Evolutionary conservation across 345 rosid species (phyloP), one percentile per base, ranked within the genome.

Genomic region (Garcia nutans): DNA sequence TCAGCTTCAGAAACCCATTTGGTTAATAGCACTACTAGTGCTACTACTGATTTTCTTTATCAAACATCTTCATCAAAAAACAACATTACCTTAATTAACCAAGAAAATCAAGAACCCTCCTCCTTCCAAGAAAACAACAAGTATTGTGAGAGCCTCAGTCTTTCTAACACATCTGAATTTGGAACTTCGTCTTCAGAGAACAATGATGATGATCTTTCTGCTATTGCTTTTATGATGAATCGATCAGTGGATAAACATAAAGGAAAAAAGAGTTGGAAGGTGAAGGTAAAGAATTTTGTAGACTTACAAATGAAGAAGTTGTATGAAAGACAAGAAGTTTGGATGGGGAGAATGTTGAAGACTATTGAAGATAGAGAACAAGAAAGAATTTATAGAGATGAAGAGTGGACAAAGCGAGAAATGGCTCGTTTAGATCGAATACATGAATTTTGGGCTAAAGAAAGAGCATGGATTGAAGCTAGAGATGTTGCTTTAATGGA

Each of bases 281-380:
- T 31, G 12, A 85, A 88, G 75, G 91, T 89, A 63, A 84, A 82
- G 82, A 79, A 71, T 12, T 85, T 85, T 11, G 84, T 89, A 50
- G 87, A 81, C 58, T 75, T 71, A 7, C 77, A 84, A 41, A 80
- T 88, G 89, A 81, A 73, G 82, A 86, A 74, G 77, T 9, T 89
- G 47, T 61, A 79, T 69, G 89, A 86, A 69, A 83, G 75, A 26
- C 93, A 89, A 71, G 93, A 89, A 76, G 77, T 76, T 2, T 86
- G 89, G 91, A 89, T 89, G 91, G 88, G 85, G 82, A 86, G 75
- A 71, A 86, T 85, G 87, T 8, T 83, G 91, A 89, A 81, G 71
- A 80, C 74, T 20, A 75, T 89, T 42, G 90, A 86, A 71, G 85
- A 80, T 12, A 85, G 78, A 74, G 93, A 89, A 85, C 67, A 76